Evolutionary conservation across 192 early-diverging fungal genomes (phyloP), one percentile per base, ranked within the genome.

Genomic region (Coemansia sp.): DNA sequence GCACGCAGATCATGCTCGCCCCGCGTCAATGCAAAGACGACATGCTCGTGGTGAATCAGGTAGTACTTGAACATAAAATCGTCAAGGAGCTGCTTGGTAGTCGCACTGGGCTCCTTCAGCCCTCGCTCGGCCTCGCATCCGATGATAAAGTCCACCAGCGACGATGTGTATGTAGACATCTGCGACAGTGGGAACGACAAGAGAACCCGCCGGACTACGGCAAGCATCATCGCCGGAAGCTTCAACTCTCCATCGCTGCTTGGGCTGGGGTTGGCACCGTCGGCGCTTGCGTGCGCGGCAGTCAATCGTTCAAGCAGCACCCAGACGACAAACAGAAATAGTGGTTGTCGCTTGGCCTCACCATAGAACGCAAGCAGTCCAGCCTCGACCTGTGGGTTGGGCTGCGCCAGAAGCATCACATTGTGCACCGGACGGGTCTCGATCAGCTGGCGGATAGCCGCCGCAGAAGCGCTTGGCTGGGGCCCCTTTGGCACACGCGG

Each of bases 21-120:
- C 19, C 86, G 85, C 38, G 87, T 75, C 62, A 93, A 68, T 3
- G 89, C 89, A 74, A 88, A 87, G 9, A 91, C 67, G 2, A 88
- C 85, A 70, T 93, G 90, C 64, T 91, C 87, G 62, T 91, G 87
- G 54, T 77, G 84, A 13, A 93, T 61, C 39, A 91, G 72, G 46
- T 89, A 90, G 57, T 87, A 85, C 41, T 85, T 88, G 88, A 90
- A 93, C 39, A 91, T 88, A 10, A 93, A 75, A 22, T 86, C 86
- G 22, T 91, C 87, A 56, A 93, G 76, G 7, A 88, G 76, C 64
- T 45, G 59, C 68, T 65, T 74, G 53, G 77, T 65, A 42, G 64
- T 55, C 5, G 51, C 61, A n/a, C 64, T 62, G 61, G 69, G 74
- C 68, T 51, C 61, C 39, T 32, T 44, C 67, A 38, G 32, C 37